phyloP scores from a whole-genome alignment of 1,284 basidiomycete genomes.

The Phlebopus sp. region DNA sequence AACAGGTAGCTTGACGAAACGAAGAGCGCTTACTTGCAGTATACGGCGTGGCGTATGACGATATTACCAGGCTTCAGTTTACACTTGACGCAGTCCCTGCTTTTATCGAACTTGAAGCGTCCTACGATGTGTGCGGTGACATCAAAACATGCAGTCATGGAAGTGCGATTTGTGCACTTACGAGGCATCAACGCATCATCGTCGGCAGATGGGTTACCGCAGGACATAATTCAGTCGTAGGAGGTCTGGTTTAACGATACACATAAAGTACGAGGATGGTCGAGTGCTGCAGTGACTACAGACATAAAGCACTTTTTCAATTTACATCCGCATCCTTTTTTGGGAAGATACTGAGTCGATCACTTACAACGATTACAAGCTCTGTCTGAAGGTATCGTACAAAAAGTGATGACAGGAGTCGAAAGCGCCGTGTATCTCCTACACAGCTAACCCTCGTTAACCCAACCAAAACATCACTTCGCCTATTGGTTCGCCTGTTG shows the following conservation, averaged over 20 bases:
- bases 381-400: too few species aligned
- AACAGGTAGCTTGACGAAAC: neutral
- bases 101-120: conserved; percentile 61
- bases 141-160: neutral
- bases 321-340: neutral
- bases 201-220: conserved; percentile 59
- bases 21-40: conserved; percentile 67
- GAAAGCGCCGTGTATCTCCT: too few species aligned
- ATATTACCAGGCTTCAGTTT: conserved; percentile 62
- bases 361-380: conserved; percentile 13
- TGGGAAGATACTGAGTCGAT: neutral
- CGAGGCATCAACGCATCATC: conserved; percentile 62
- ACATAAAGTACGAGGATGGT: too few species aligned
- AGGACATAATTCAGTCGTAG: conserved; percentile 37
- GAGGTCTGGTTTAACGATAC: neutral
- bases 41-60: conserved; percentile 74
- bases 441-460: too few species aligned
- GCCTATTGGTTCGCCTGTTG: conserved; percentile 5
- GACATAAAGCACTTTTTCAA: too few species aligned
- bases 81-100: conserved; percentile 67
- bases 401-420: too few species aligned
- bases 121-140: conserved; percentile 35
- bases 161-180: conserved; percentile 32
- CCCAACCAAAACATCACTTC: conserved; percentile 1
- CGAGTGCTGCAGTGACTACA: too few species aligned